Evolutionary conservation across 192 early-diverging fungal genomes (phyloP), one percentile per base, ranked within the genome.

Genomic region (Phlyctochytrium arcticum): DNA sequence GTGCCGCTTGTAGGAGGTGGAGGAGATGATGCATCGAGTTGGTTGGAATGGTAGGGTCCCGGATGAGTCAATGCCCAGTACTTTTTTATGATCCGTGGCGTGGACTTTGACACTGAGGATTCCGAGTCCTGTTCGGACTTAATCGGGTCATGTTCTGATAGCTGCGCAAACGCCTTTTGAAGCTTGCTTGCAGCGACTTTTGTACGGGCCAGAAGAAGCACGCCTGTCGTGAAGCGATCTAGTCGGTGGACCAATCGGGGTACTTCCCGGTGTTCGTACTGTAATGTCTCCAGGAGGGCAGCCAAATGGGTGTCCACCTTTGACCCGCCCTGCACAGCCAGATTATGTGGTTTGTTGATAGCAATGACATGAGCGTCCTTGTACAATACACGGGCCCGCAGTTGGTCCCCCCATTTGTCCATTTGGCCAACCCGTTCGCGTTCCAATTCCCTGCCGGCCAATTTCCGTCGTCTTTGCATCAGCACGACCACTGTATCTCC

Each of bases 181-280:
- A 75, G 36, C 29, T 58, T 49, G 30, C 50, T 36, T 30, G 80
- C 80, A 9, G 62, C 63, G 15, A 59, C 57, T 54, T 74, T 74
- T n/a, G 76, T 75, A 4, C 75, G 64, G 10, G 80, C 80, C 30
- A 82, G 54, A 0, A 82, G 48, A 7, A 82, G 57, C 46, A 56
- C 69, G 15, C 80, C 80, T 29, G 80, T 82, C 19, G 80, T 82
- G 21, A 68, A 56, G 47, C 74, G 76, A 60, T 82, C 80, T 17
- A 82, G 68, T 12, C 80, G 80, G 64, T 82, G 80, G 3, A 78
- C 75, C 5, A 82, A 48, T 10, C 72, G 32, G 8, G 75, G 70
- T 21, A 68, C 26, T 44, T 77, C 75, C 3, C 15, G 36, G 6
- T 55, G 54, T 30, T 62, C 60, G 31, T 63, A 67, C 31, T 73